These are phyloP conservation scores for Rachicladosporium sp. DNA, from an alignment of 2,329 filamentous ascomycete genomes.

Conservation along the genomic window DNA sequence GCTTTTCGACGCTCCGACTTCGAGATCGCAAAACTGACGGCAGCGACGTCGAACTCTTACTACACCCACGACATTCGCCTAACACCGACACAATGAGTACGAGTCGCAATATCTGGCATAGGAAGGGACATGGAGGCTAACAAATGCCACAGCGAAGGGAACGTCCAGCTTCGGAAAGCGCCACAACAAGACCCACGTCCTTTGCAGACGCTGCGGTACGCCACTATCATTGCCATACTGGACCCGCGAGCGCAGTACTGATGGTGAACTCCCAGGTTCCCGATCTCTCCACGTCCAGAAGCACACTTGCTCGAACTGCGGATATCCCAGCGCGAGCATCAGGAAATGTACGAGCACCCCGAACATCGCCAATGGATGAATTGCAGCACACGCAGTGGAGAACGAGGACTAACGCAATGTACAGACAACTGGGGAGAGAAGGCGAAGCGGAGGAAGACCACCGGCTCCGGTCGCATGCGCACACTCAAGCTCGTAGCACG, in stretches of 20 bases:
- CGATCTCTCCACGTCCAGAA: conserved; percentile 99
- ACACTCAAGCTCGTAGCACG: conserved; percentile 87
- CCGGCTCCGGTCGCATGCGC: conserved; percentile 89
- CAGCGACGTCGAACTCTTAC: conserved; percentile 2
- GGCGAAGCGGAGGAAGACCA: conserved; percentile 99
- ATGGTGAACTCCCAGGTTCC: conserved; percentile 48
- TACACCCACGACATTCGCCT: conserved; percentile 23
- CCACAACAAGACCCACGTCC: conserved; percentile 97
- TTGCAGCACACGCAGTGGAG: conserved; percentile 3
- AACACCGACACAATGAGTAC: conserved; percentile 11
- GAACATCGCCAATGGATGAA: conserved; percentile 60
- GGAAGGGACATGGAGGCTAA: conserved; percentile 28
- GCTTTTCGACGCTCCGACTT: too few species aligned
- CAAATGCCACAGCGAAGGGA: conserved; percentile 53
- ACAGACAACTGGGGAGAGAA: conserved; percentile 99
- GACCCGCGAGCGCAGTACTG: too few species aligned
- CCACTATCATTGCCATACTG: conserved; percentile 21
- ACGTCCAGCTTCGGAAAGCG: conserved; percentile 63
- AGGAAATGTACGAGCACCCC: conserved; percentile 92
- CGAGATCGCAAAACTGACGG: background rate
- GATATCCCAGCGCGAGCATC: conserved; percentile 93
- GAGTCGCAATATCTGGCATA: conserved; percentile 29
- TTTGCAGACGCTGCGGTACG: conserved; percentile 97
- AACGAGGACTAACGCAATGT: conserved; percentile 5
- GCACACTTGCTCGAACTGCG: conserved; percentile 91